Base-by-base conservation (phyloP, 2,329 filamentous ascomycete genomes). In the Colletotrichum sp. region DNA sequence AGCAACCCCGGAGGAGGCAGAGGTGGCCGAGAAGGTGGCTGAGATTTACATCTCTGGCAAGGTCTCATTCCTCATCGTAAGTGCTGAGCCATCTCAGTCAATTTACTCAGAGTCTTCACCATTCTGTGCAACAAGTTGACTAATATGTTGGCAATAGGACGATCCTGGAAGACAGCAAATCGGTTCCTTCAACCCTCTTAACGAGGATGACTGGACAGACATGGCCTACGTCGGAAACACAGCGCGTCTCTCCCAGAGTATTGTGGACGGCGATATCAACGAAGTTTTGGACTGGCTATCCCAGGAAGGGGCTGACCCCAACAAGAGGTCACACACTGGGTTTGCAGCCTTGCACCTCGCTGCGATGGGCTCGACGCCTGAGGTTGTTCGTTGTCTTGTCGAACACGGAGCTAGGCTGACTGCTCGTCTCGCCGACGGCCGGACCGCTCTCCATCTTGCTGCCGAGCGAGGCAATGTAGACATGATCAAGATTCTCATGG, bases 141-240 rank as follows among this genome's bases (percentile, higher is more conserved):
- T 51, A 8, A 51, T 6, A 51, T 21, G 6, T 21, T n/a, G 43
- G 43, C 43, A 51, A 21, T 51, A 51, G 43, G 94, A 98, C 78
- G 90, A 98, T 77, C 94, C 95, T 2, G 95, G 95, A 21, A 89
- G 95, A 69, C 95, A 97, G 79, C 85, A 90, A 81, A 91, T 91
- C 64, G 89, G 89, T 31, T 90, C 88, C 12, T 97, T 97, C 84
- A 93, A 97, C 78, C 95, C 95, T 0, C 87, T 96, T 47, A 96
- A 93, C 0, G 92, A 95, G 55, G 89, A 94, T 65, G 94, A 97
- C 79, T 97, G 95, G 94, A 97, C 95, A 1, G 94, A 96, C 76
- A 97, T 97, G 94, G 94, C 95, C 1, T 98, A 97, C 77, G 89
- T 97, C 43, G 94, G 94, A 13, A 94, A 95, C 76, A 96, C 94